Evolutionary conservation across 352 stramenopile genomes (phyloP), one percentile per base, ranked within the genome.

Genomic region (Globisporangium emineosum): DNA sequence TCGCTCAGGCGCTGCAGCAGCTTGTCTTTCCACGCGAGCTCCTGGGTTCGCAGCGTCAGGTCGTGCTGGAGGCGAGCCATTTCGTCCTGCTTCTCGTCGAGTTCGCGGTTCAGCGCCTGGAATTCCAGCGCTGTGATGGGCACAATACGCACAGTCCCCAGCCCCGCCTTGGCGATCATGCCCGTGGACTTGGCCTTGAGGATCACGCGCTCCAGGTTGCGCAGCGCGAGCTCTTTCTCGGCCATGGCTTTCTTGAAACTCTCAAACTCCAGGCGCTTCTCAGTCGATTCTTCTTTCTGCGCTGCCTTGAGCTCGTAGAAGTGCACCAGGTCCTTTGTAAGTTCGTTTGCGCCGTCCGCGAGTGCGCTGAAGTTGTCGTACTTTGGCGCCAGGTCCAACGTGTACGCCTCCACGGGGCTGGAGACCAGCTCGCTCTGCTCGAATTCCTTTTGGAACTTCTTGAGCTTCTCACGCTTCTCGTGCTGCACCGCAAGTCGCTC

Each of bases 81-180:
- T 19, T 74, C 68, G 32, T 90, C 72, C 6, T 70, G 77, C 23
- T 69, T 74, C n/a, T 76, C 67, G 50, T 90, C 77, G 9, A 84
- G 54, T 5, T 90, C 73, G 21, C 50, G 59, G 32, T 25, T 66
- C 12, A 91, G 68, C 12, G 67, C 50, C 30, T 83, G 66, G 55
- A 84, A 71, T 50, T 91, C 80, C 5, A 51, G 40, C 19, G 71
- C 40, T 0, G 72, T 79, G 57, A 90, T 84, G 7, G 79, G 69
- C 8, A 91, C 79, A 56, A 91, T 81, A 8, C 83, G 83, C 9
- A 91, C 83, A 0, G 75, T 91, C 1, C 83, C 83, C 13, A 91
- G 66, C 3, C 81, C 83, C 0, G 83, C 83, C 63, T 86, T 89
- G 5, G 83, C 83, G 51, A 91, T 78, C 80, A 87, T 91, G 4